phyloP scores from a whole-genome alignment of 306 rosid species.

The Castanea crenata region DNA sequence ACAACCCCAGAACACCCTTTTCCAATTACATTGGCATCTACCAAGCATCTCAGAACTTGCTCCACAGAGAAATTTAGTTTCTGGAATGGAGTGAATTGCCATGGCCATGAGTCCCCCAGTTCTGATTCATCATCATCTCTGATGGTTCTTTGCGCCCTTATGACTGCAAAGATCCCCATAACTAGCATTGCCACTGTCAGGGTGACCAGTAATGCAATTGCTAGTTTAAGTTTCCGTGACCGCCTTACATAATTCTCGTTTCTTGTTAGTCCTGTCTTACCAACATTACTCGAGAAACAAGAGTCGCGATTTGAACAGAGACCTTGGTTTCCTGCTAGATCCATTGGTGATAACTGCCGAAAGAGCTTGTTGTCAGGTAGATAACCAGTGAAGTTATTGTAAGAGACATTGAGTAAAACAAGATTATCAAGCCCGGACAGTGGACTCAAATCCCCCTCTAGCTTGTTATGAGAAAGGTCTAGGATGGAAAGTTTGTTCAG shows the following conservation, averaged over 20 bases:
- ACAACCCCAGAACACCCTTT: slow-evolving; percentile 93
- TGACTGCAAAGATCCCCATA: slow-evolving; percentile 78
- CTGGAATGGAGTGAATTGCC: slow-evolving; percentile 95
- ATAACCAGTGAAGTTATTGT: slow-evolving; percentile 66
- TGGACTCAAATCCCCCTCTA: slow-evolving; percentile 70
- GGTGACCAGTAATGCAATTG: slow-evolving; percentile 66
- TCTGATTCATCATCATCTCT: slow-evolving; percentile 70
- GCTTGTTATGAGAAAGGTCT: slow-evolving; percentile 81
- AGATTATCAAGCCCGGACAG: slow-evolving; percentile 71
- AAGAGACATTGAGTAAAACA: slow-evolving; percentile 83
- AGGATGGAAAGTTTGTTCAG: slow-evolving; percentile 76
- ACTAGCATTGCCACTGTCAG: slow-evolving; percentile 63
- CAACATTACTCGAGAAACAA: slow-evolving; percentile 54
- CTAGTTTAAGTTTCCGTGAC: slow-evolving; percentile 61
- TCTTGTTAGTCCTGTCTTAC: slow-evolving; percentile 30
- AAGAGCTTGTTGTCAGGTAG: slow-evolving; percentile 88
- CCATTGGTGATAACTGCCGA: slow-evolving; percentile 64
- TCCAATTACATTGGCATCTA: slow-evolving; percentile 79
- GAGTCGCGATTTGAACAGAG: slow-evolving; percentile 65
- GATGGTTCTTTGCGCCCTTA: slow-evolving; percentile 57
- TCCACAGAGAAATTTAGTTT: slow-evolving; percentile 83
- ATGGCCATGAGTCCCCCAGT: slow-evolving; percentile 77
- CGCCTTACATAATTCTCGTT: slow-evolving; percentile 36
- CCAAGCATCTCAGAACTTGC: slow-evolving; percentile 62
- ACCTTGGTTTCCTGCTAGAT: slow-evolving; percentile 66